Percentiles rank a stretch among this genome's conserved stretches.
Conservation (phyloP, 1,284 basidiomycete species). For the Schizopora paradoxa region DNA sequence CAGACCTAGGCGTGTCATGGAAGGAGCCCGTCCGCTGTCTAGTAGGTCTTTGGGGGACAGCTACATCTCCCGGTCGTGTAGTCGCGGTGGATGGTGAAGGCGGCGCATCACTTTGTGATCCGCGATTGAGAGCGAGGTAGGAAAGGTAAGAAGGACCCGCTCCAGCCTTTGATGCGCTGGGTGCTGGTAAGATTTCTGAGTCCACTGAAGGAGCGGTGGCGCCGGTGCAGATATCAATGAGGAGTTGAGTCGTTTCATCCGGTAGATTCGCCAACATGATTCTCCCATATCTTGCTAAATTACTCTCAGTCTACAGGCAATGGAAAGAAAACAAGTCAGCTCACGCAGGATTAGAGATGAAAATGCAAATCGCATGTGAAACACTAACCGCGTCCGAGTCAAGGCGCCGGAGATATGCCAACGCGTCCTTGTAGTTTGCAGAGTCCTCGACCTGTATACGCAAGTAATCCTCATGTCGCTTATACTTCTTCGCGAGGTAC, state of each 20-base stretch:
- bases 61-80: slow-evolving; percentile 36
- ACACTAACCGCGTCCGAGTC: slow-evolving; percentile 69
- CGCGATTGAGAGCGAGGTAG: slow-evolving; percentile 69
- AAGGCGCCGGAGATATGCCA: slow-evolving; percentile 75
- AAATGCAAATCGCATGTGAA: neutral
- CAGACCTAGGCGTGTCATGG: slow-evolving; percentile 26
- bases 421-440: slow-evolving; percentile 75
- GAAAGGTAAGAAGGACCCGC: slow-evolving; percentile 65
- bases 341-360: slow-evolving; percentile 1
- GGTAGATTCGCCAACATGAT: slow-evolving; percentile 80
- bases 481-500: slow-evolving; percentile 90
- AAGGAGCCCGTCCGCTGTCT: slow-evolving; percentile 24
- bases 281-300: slow-evolving; percentile 79
- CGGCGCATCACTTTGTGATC: slow-evolving; percentile 32
- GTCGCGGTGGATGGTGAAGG: slow-evolving; percentile 49
- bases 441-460: slow-evolving; percentile 94
- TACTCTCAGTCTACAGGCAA: slow-evolving; percentile 63
- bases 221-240: slow-evolving; percentile 89
- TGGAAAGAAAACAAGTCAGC: slow-evolving; percentile 3
- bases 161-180: slow-evolving; percentile 24
- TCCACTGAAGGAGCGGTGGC: slow-evolving; percentile 44
- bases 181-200: slow-evolving; percentile 29
- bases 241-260: slow-evolving; percentile 81
- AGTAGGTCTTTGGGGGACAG: slow-evolving; percentile 23
- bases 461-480: slow-evolving; percentile 88